These are phyloP conservation scores for Oryza officinalis DNA, from an alignment of 176 grass and related monocot species.

Conservation along the genomic window DNA sequence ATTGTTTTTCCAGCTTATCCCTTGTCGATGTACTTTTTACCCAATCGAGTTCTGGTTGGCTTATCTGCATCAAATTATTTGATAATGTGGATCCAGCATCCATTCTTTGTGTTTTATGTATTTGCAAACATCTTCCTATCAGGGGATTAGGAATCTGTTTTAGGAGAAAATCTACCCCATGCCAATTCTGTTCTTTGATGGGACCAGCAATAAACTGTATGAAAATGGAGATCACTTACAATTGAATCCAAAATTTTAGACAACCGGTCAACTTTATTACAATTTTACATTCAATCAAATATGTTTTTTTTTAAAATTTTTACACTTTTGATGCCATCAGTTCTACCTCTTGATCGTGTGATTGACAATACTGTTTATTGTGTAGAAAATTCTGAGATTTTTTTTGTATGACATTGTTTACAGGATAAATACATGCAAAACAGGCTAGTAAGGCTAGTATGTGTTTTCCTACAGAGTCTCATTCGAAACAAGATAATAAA, in stretches of 20 bases:
- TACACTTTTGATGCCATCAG: background rate
- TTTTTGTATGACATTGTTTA: constrained; percentile 44
- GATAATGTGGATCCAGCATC: background rate
- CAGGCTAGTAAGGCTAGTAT: constrained; percentile 93
- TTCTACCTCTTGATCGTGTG: background rate
- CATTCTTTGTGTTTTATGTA: constrained; percentile 16
- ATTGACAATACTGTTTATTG: constrained; percentile 12
- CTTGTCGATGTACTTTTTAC: background rate
- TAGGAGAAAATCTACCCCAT: background rate
- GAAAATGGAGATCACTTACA: background rate
- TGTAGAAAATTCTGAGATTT: constrained; percentile 25
- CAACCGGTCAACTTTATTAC: background rate
- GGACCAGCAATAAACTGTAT: background rate
- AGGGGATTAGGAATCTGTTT: background rate
- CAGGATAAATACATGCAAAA: constrained; percentile 99
- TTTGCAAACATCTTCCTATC: background rate
- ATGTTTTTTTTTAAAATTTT: constrained; percentile 1
- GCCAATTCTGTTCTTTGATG: background rate
- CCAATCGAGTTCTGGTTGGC: background rate
- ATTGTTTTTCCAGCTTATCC: background rate
- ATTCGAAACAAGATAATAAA: constrained; percentile 99
- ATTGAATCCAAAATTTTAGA: background rate
- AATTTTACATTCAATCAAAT: background rate
- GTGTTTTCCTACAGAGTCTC: constrained; percentile 94
- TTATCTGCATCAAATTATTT: background rate